Percentiles rank a stretch among this genome's conserved stretches.
Evolutionary conservation across 139 green algal genomes (phyloP).

Genomic region (Bryopsis sp.): DNA sequence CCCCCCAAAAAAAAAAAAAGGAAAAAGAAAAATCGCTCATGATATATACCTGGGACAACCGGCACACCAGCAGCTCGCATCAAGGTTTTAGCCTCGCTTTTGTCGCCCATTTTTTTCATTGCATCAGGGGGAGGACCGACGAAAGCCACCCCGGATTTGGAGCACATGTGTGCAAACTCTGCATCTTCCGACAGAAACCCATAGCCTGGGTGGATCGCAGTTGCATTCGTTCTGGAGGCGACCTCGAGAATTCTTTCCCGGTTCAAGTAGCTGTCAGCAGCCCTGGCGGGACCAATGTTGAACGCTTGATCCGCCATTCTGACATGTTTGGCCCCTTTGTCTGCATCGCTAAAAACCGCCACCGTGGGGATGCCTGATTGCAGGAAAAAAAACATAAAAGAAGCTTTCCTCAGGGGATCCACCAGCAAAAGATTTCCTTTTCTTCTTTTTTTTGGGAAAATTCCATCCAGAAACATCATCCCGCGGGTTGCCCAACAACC

Average conservation of each 20-base stretch:
- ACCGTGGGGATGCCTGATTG: conserved; percentile 61
- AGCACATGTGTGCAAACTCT: conserved; percentile 34
- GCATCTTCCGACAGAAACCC: conserved; percentile 55
- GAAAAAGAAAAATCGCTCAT: background rate
- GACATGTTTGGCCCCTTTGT: conserved; percentile 53
- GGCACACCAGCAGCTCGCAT: conserved; percentile 70
- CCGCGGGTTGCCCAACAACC: too few relatives aligned
- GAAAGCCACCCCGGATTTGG: conserved; percentile 36
- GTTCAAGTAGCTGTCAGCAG: conserved; percentile 51
- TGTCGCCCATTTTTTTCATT: conserved; percentile 46
- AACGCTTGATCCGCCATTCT: conserved; percentile 53
- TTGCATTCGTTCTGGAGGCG: conserved; percentile 32
- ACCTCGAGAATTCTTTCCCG: conserved; percentile 47
- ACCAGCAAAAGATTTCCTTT: too few relatives aligned
- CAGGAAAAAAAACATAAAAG: background rate
- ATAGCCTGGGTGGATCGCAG: conserved; percentile 59
- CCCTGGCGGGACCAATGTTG: conserved; percentile 49
- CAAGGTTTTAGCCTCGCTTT: conserved; percentile 57
- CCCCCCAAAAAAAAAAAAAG: too few relatives aligned
- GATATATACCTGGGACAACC: conserved; percentile 69
- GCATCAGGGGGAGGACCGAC: conserved; percentile 44
- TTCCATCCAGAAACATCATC: too few relatives aligned
- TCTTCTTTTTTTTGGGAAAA: too few relatives aligned
- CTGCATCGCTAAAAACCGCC: conserved; percentile 62
- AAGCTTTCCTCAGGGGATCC: background rate